A percentile compares a stretch with the other conserved stretches of the same genome.
Conservation (phyloP, 352 stramenopile genomes). For the Phytophthora cajani region DNA sequence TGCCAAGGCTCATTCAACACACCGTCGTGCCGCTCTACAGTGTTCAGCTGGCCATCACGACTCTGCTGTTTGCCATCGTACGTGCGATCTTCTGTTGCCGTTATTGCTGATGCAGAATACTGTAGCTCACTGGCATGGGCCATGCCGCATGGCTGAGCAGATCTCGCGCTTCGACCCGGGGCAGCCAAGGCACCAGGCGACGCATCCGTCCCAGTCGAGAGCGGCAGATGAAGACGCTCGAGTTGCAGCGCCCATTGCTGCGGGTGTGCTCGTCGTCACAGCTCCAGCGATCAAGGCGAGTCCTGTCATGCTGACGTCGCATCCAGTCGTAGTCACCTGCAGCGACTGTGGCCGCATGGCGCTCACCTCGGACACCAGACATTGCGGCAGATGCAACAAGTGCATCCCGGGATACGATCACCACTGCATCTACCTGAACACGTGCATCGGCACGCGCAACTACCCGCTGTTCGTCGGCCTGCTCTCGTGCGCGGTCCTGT, state of each 20-base stretch:
- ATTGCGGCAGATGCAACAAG: slow-evolving; percentile 95
- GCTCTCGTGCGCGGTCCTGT: slow-evolving; percentile 60
- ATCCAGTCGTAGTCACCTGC: slow-evolving; percentile 37
- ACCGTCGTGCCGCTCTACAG: slow-evolving; percentile 52
- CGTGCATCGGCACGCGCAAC: slow-evolving; percentile 89
- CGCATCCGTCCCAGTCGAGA: slow-evolving; percentile 2
- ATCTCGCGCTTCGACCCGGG: slow-evolving; percentile 62
- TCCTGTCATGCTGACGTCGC: slow-evolving; percentile 14
- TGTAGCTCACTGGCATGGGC: neutral
- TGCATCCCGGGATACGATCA: slow-evolving; percentile 95
- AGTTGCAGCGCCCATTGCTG: slow-evolving; percentile 8
- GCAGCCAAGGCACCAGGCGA: slow-evolving; percentile 7
- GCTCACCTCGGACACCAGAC: slow-evolving; percentile 49
- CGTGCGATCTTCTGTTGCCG: neutral
- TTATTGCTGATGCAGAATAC: neutral
- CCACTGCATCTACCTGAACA: slow-evolving; percentile 96
- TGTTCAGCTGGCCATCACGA: slow-evolving; percentile 48
- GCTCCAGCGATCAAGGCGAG: neutral
- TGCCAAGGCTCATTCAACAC: slow-evolving; percentile 43
- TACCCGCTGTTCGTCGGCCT: slow-evolving; percentile 68
- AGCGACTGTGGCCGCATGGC: slow-evolving; percentile 35
- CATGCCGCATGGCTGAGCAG: slow-evolving; percentile 22
- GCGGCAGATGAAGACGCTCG: slow-evolving; percentile 1
- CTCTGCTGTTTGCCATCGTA: slow-evolving; percentile 40
- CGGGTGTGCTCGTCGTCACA: neutral